Percentiles rank a stretch among this genome's conserved stretches.
These are phyloP conservation scores for Arctium lappa DNA, from an alignment of 129 eudicot genomes.

Conservation along the genomic window DNA sequence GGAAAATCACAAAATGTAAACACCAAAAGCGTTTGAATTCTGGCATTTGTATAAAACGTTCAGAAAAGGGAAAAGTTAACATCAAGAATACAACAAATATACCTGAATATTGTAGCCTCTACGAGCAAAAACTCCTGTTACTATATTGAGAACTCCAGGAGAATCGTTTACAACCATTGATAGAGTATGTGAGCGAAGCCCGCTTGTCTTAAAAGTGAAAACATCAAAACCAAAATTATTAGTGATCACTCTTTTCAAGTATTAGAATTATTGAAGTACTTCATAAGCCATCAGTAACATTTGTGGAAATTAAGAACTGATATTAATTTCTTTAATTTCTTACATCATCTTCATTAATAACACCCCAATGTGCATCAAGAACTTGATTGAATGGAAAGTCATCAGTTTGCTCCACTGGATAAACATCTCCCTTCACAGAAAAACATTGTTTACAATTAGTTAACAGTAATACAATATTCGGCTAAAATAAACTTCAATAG, in stretches of 20 bases:
- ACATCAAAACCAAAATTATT: conserved; percentile 5
- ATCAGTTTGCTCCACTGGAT: conserved; percentile 77
- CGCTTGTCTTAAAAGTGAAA: conserved; percentile 51
- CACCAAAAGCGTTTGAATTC: conserved; percentile 12
- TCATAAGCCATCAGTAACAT: not conserved
- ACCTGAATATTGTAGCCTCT: conserved; percentile 96
- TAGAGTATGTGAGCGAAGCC: conserved; percentile 84
- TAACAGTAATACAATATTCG: not conserved
- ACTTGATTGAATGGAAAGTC: conserved; percentile 51
- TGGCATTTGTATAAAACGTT: not conserved
- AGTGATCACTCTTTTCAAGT: not conserved
- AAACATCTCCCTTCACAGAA: conserved; percentile 80
- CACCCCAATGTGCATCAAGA: conserved; percentile 98
- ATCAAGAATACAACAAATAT: conserved; percentile 14
- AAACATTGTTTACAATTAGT: conserved; percentile 4
- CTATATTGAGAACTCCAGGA: conserved; percentile 85
- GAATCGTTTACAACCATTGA: conserved; percentile 79
- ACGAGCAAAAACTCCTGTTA: conserved; percentile 84
- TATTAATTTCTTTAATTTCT: conserved; percentile 42
- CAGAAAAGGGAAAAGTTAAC: not conserved
- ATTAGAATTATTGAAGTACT: not conserved
- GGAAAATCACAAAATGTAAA: conserved; percentile 2
- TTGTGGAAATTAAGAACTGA: conserved; percentile 11
- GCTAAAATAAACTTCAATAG: not conserved
- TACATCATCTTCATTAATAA: conserved; percentile 83